Evolutionary conservation across 176 grass and related monocot genomes (phyloP), one percentile per base, ranked within the genome.

Genomic region (Oryza officinalis): DNA sequence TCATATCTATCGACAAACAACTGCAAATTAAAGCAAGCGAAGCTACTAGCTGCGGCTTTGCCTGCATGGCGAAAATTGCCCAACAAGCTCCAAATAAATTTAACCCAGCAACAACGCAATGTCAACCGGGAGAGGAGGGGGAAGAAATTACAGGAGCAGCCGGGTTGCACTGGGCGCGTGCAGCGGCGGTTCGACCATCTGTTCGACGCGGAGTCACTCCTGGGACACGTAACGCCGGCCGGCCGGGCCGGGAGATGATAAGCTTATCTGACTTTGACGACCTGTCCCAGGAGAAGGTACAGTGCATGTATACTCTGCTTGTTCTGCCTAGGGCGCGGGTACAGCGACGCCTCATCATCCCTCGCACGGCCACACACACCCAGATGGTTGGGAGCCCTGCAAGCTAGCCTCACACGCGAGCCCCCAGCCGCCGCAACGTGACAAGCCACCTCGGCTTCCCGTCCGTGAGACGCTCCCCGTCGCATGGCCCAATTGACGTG

Each of bases 381-480:
- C 49, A 26, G 45, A 69, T 6, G 49, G 65, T 13, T 33, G 43
- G 30, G 28, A 57, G n/a, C 27, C 79, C 37, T 41, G 67, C 35
- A 2, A 65, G 59, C 20, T 30, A 66, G 59, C 13, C 65, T 47
- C 20, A 69, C 76, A 65, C 84, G 69, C 41, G 32, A 67, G 61
- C 3, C 12, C 6, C 22, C 44, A 41, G 27, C 52, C 22, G 22
- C 8, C 46, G 46, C 81, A 70, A 69, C 82, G 47, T 6, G 69
- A 80, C 87, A 80, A 81, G 4, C 6, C 11, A 90, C 83, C 79
- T 90, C 54, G 57, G 57, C 78, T 40, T 35, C 72, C 5, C 72
- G 47, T 86, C 8, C 25, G 0, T 37, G 78, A 72, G 10, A 86
- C 71, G 88, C 60, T 27, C 44, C 9, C 20, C 59, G 31, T 32